These are phyloP conservation scores for Agaricales sp. DNA, from an alignment of 1,284 basidiomycete genomes.

Conservation along the genomic window DNA sequence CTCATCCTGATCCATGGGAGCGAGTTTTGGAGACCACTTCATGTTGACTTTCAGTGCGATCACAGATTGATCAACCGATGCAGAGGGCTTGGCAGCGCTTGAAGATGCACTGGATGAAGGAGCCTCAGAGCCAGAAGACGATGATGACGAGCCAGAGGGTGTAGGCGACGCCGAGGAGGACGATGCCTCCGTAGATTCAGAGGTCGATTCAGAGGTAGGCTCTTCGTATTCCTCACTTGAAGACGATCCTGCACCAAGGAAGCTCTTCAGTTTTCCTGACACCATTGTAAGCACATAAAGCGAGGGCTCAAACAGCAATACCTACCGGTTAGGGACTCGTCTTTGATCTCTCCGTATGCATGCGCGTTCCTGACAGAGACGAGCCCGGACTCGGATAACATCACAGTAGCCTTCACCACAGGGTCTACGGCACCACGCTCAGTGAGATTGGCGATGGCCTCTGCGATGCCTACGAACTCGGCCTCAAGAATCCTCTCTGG, in stretches of 20 bases:
- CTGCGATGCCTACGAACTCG: slow-evolving; percentile 54
- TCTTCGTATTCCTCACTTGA: slow-evolving; percentile 27
- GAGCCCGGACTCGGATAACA: slow-evolving; percentile 78
- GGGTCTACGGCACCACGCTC: slow-evolving; percentile 61
- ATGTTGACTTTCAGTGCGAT: slow-evolving; percentile 56
- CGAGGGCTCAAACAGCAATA: slow-evolving; percentile 6
- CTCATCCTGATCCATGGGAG: slow-evolving; percentile 64
- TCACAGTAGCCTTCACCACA: slow-evolving; percentile 73
- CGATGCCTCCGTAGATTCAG: not conserved
- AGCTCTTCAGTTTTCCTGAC: slow-evolving; percentile 71
- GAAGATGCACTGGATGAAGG: slow-evolving; percentile 6
- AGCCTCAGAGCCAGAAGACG: slow-evolving; percentile 13
- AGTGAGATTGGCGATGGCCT: slow-evolving; percentile 67
- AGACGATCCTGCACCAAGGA: slow-evolving; percentile 62
- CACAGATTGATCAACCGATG: slow-evolving; percentile 30
- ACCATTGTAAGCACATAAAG: slow-evolving; percentile 8
- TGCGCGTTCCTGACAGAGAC: slow-evolving; percentile 69
- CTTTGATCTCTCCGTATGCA: slow-evolving; percentile 67
- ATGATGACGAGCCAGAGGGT: slow-evolving; percentile 1
- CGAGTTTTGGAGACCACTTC: slow-evolving; percentile 45
- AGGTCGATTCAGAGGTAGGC: slow-evolving; percentile 14
- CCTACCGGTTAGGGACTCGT: slow-evolving; percentile 65
- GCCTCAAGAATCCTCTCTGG: slow-evolving; percentile 61
- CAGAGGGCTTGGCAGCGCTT: slow-evolving; percentile 12
- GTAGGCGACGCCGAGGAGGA: not conserved